These are phyloP conservation scores for Entoloma clypeatum DNA, from an alignment of 1,284 basidiomycete species.

Conservation along the genomic window DNA sequence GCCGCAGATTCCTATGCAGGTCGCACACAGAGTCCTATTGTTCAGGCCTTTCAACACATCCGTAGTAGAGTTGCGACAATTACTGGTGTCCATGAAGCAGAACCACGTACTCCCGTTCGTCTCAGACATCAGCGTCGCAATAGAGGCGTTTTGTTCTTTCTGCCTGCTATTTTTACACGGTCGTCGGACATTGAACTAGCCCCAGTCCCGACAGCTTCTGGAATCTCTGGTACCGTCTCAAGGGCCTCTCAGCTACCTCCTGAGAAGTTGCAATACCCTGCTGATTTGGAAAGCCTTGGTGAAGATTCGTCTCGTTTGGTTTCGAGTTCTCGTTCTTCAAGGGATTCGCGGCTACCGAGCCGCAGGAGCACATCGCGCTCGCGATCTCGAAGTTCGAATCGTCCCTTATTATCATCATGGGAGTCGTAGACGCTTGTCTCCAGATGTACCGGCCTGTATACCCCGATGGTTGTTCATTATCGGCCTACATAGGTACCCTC, in stretches of 20 bases:
- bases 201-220: conserved; percentile 21
- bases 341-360: conserved; percentile 19
- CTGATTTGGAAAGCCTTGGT: conserved; percentile 29
- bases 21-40: conserved; percentile 38
- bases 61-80: conserved; percentile 53
- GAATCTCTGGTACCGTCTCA: conserved; percentile 22
- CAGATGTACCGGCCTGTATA: conserved; percentile 8
- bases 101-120: conserved; percentile 41
- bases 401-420: conserved; percentile 17
- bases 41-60: conserved; percentile 52
- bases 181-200: conserved; percentile 47
- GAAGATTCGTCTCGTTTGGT: conserved; percentile 14
- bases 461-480: no score
- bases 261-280: conserved; percentile 30
- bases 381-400: conserved; percentile 19
- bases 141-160: conserved; percentile 72
- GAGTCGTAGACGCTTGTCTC: conserved; percentile 12
- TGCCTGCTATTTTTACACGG: conserved; percentile 73
- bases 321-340: conserved; percentile 18
- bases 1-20: conserved; percentile 38
- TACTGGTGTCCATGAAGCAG: conserved; percentile 32
- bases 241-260: conserved; percentile 26
- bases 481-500: neutral
- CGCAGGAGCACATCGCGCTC: conserved; percentile 19
- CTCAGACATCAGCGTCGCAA: conserved; percentile 44